Conservation (phyloP, 208 protist species). For the Giardia muris region DNA sequence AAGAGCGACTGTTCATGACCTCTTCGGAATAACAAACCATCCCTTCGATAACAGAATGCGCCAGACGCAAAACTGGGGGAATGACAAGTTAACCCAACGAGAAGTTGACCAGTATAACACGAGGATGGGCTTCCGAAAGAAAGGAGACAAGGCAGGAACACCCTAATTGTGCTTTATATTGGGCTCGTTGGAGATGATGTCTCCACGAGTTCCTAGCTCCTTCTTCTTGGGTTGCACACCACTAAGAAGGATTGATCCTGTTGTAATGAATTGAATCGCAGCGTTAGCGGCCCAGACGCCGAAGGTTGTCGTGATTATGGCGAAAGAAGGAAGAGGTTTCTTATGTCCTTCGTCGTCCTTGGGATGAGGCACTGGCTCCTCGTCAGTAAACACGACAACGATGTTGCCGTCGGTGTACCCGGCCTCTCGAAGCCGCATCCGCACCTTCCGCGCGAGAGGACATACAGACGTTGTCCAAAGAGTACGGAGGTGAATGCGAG, state of each 20-base stretch:
- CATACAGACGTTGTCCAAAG: background rate
- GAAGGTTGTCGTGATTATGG: conserved; percentile 9
- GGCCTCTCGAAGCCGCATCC: background rate
- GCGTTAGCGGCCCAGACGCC: conserved; percentile 20
- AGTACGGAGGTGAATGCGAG: background rate
- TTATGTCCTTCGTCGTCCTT: conserved; percentile 10
- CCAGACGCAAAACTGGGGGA: conserved; percentile 13
- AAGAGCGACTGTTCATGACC: background rate
- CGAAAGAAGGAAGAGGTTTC: background rate
- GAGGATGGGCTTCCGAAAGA: background rate
- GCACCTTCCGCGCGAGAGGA: background rate
- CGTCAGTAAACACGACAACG: background rate
- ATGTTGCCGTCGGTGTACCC: no score
- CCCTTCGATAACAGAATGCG: background rate
- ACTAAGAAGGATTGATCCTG: background rate
- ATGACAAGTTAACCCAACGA: conserved; percentile 3
- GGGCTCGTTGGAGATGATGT: no score
- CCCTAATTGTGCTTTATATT: no score
- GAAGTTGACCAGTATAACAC: conserved; percentile 20
- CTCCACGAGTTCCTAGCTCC: no score
- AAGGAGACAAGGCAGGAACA: no score
- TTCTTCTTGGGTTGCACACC: no score
- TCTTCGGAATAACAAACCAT: conserved; percentile 27
- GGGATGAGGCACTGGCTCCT: background rate
- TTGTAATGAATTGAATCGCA: background rate